Conservation (phyloP, 495 filamentous ascomycete species). For the Entonaema liquescens region DNA sequence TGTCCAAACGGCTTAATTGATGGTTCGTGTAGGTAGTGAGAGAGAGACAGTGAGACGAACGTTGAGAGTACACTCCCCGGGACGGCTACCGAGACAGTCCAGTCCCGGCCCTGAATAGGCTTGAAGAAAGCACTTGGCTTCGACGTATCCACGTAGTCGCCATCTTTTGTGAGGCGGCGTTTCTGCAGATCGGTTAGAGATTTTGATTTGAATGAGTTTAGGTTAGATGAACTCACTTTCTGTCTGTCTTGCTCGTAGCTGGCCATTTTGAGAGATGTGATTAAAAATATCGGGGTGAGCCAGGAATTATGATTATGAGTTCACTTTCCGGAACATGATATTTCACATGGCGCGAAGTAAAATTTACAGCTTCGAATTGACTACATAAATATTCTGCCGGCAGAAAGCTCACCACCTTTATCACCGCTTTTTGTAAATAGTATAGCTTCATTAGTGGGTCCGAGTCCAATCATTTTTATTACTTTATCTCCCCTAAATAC, state of each 20-base stretch:
- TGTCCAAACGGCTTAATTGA: neutral
- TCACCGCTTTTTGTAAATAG: neutral
- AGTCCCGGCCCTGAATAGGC: conserved; percentile 51
- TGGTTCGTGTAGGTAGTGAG: no score
- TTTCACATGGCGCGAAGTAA: neutral
- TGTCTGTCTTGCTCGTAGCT: conserved; percentile 43
- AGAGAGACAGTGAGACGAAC: no score
- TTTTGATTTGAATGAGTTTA: neutral
- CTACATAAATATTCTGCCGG: neutral
- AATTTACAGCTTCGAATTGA: conserved; percentile 4
- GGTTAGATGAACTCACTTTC: conserved; percentile 37
- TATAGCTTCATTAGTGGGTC: neutral
- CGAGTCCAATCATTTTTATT: neutral
- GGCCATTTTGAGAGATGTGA: conserved; percentile 34
- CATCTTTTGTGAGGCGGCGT: conserved; percentile 52
- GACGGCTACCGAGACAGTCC: conserved; percentile 60
- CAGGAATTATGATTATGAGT: neutral
- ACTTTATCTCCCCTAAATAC: neutral
- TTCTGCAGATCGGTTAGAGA: conserved; percentile 45
- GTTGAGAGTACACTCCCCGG: conserved; percentile 58
- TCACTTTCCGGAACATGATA: neutral
- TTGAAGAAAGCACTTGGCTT: conserved; percentile 49
- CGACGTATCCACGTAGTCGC: conserved; percentile 44
- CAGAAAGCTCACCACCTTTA: neutral
- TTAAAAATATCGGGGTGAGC: neutral